Evolutionary conservation across 2,329 filamentous ascomycete species (phyloP).

Genomic region (Ophiostoma tasmaniense): DNA sequence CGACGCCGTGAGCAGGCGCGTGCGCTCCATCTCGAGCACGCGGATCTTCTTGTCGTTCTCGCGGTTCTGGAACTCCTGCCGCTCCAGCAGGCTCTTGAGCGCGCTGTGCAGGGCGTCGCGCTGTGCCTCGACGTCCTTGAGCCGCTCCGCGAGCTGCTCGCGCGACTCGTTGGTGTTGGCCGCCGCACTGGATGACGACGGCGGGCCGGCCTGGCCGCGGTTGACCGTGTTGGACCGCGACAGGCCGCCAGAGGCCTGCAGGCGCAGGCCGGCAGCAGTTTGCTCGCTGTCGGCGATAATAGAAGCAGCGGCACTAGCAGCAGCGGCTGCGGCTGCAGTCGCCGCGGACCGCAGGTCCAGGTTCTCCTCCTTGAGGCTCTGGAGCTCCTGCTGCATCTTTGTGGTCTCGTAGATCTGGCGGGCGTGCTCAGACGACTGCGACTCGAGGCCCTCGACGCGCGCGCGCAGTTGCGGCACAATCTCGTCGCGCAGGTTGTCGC

Average conservation of each 20-base stretch:
- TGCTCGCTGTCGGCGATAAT: slow-evolving; percentile 4
- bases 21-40: slow-evolving; percentile 67
- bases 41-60: slow-evolving; percentile 76
- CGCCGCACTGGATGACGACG: not conserved
- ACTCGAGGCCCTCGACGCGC: slow-evolving; percentile 68
- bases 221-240: slow-evolving; percentile 49
- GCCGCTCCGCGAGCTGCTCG: slow-evolving; percentile 64
- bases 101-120: slow-evolving; percentile 85
- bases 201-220: slow-evolving; percentile 25
- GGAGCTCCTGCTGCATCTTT: slow-evolving; percentile 80
- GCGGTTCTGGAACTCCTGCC: slow-evolving; percentile 75
- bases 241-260: slow-evolving; percentile 17
- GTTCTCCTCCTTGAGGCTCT: slow-evolving; percentile 47
- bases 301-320: slow-evolving; percentile 12
- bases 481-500: slow-evolving; percentile 85
- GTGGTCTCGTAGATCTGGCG: slow-evolving; percentile 70
- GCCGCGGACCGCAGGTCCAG: slow-evolving; percentile 6
- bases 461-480: slow-evolving; percentile 71
- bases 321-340: slow-evolving; percentile 19
- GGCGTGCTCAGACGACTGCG: slow-evolving; percentile 62
- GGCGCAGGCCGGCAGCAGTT: slow-evolving; percentile 9
- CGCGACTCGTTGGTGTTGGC: slow-evolving; percentile 42
- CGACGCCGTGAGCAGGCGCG: slow-evolving; percentile 59
- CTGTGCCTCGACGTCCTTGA: slow-evolving; percentile 91
- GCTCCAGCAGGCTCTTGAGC: slow-evolving; percentile 72